Conservation (phyloP, 192 early-diverging fungal species). For the Pilaira anomala region DNA sequence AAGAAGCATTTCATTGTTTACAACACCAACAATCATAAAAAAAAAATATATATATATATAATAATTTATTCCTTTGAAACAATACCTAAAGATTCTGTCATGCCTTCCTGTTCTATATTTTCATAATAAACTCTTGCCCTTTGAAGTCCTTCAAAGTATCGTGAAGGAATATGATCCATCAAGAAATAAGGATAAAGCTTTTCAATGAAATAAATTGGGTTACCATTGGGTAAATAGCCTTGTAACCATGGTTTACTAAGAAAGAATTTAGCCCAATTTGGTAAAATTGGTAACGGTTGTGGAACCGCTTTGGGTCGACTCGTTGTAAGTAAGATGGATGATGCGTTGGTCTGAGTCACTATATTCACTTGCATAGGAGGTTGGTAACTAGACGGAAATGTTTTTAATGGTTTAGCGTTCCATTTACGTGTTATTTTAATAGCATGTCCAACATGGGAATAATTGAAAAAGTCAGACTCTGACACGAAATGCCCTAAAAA, state of each 20-base stretch:
- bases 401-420: constrained; percentile 12
- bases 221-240: constrained; percentile 4
- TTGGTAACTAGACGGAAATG: constrained; percentile 26
- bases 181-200: constrained; percentile 24
- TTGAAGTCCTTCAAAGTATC: constrained; percentile 23
- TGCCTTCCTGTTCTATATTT: constrained; percentile 3
- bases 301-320: background rate
- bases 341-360: background rate
- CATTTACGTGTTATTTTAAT: constrained; percentile 11
- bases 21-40: constrained; percentile 10
- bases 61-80: background rate
- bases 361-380: constrained; percentile 22
- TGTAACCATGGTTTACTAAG: constrained; percentile 8
- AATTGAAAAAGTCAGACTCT: constrained; percentile 30
- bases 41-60: background rate
- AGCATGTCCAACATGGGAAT: constrained; percentile 30
- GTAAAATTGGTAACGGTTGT: background rate
- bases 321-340: background rate
- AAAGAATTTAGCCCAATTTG: constrained; percentile 11
- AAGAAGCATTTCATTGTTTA: constrained; percentile 15
- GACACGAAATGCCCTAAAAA: constrained; percentile 13
- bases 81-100: background rate
- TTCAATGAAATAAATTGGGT: constrained; percentile 26
- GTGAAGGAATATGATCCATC: constrained; percentile 29
- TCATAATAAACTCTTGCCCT: constrained; percentile 18